Evolutionary conservation across 1,139 yeast genomes (phyloP).

Genomic region (Protomyces pachydermus): DNA sequence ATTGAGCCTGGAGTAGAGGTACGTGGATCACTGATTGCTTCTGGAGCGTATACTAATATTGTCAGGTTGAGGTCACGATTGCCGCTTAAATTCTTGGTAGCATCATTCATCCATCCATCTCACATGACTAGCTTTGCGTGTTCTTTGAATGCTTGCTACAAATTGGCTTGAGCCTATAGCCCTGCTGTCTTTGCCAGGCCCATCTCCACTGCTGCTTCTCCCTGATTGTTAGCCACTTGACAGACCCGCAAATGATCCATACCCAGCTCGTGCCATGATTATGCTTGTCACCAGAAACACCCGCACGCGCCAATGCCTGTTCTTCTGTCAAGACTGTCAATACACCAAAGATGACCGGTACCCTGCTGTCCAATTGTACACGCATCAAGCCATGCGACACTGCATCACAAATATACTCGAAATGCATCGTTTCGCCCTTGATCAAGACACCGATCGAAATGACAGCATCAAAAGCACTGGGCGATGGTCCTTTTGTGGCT

Average conservation of each 20-base stretch:
- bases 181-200: constrained; percentile 7
- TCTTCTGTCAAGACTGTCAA: constrained; percentile 89
- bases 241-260: constrained; percentile 62
- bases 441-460: constrained; percentile 92
- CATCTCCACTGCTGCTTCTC: constrained; percentile 61
- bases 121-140: not conserved
- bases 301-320: constrained; percentile 91
- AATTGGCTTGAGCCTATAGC: not conserved
- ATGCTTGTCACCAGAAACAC: constrained; percentile 70
- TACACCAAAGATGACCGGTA: constrained; percentile 88
- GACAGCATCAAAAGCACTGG: constrained; percentile 61
- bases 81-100: constrained; percentile 23
- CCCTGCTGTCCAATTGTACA: constrained; percentile 61
- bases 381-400: constrained; percentile 82
- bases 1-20: constrained; percentile 51
- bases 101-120: not conserved
- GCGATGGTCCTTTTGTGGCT: constrained; percentile 42
- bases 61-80: constrained; percentile 30
- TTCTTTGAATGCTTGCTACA: not conserved
- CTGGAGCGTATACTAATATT: not conserved
- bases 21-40: not conserved
- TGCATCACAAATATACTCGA: constrained; percentile 91
- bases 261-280: constrained; percentile 99
- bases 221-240: constrained; percentile 36
- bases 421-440: constrained; percentile 97